phyloP scores from a whole-genome alignment of 2,329 filamentous ascomycete genomes.

The Colletotrichum musae region DNA sequence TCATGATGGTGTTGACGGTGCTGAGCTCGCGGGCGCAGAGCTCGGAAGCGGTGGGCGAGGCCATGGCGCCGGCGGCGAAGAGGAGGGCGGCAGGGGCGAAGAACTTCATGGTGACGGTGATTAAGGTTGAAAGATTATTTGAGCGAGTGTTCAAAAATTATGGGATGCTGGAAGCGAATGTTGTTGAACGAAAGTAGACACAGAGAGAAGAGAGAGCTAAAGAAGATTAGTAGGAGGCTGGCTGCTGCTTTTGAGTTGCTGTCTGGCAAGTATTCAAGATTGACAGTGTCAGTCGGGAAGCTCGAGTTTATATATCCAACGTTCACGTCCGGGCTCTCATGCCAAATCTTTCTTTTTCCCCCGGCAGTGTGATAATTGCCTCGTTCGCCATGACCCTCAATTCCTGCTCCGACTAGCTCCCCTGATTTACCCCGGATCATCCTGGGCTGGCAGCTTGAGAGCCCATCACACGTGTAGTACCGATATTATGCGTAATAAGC shows the following conservation, averaged over 20 bases:
- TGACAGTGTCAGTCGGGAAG: conserved; percentile 8
- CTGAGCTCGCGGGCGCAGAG: conserved; percentile 33
- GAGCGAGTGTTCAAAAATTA: background rate
- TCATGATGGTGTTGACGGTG: conserved; percentile 38
- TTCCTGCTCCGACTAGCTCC: background rate
- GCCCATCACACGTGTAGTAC: conserved; percentile 16
- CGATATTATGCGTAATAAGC: background rate
- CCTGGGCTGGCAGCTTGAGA: background rate
- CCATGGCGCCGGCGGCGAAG: conserved; percentile 33
- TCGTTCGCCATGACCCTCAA: conserved; percentile 24
- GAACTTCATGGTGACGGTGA: conserved; percentile 31
- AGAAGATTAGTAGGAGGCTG: conserved; percentile 14
- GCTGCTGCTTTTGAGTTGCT: conserved; percentile 16
- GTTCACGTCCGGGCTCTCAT: background rate
- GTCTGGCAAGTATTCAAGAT: background rate
- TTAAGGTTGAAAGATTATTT: background rate
- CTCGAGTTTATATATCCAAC: conserved; percentile 32
- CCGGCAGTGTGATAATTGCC: background rate
- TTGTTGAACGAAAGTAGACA: conserved; percentile 14
- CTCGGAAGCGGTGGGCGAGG: conserved; percentile 24
- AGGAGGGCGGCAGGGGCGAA: conserved; percentile 24
- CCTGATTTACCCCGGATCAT: conserved; percentile 38
- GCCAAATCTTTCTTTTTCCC: background rate
- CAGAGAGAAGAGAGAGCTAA: conserved; percentile 9
- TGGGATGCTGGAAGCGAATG: conserved; percentile 2